Conservation (phyloP, 257 asterid species). For the Plectranthus barbatus region DNA sequence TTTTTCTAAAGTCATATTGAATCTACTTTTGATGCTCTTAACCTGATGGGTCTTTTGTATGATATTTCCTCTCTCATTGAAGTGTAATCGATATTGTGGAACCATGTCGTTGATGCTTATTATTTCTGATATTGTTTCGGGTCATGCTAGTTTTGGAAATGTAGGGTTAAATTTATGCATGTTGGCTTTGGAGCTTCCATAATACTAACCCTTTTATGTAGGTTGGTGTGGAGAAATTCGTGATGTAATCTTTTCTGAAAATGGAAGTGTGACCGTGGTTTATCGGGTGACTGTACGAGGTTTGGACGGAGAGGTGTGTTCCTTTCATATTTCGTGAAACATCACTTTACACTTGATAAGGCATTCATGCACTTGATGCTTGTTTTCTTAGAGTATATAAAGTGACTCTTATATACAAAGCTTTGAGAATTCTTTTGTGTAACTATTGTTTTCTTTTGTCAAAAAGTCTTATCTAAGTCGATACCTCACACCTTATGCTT, state of each 20-base stretch:
- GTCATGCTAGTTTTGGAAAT: neutral
- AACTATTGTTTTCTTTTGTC: too few relatives aligned
- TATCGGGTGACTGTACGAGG: constrained; percentile 91
- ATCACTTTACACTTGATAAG: neutral
- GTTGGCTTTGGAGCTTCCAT: neutral
- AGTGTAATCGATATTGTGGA: neutral
- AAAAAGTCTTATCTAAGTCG: neutral
- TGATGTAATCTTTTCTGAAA: constrained; percentile 82
- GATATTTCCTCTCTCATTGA: neutral
- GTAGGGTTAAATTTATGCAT: neutral
- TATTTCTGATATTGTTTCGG: neutral
- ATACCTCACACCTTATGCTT: neutral
- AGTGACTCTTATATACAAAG: neutral
- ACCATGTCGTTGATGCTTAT: neutral
- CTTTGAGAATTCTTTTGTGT: too few relatives aligned
- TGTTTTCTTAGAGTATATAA: neutral
- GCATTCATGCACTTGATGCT: neutral
- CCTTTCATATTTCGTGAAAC: constrained; percentile 6
- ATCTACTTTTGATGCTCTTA: neutral
- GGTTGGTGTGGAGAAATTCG: constrained; percentile 99
- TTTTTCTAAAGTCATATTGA: neutral
- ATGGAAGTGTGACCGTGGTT: constrained; percentile 86
- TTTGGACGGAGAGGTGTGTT: constrained; percentile 87
- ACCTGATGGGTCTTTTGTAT: neutral
- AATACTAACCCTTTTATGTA: constrained; percentile 18